phyloP scores from a whole-genome alignment of 768 basidiomycete genomes.

The Naganishia friedmannii region DNA sequence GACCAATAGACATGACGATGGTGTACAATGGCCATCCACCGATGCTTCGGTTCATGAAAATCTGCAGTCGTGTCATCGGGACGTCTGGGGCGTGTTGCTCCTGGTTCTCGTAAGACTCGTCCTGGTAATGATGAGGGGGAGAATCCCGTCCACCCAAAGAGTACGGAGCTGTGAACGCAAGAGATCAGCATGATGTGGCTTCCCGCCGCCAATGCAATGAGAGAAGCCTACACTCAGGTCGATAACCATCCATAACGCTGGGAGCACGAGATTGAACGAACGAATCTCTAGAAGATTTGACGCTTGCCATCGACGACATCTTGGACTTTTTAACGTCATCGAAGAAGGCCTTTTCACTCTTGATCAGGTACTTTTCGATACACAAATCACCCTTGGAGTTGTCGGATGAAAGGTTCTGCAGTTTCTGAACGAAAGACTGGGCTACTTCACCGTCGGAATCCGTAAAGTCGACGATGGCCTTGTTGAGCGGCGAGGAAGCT shows the following conservation, averaged over 20 bases:
- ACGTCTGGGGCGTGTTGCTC: constrained; percentile 55
- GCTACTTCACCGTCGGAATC: constrained; percentile 90
- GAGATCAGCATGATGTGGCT: constrained; percentile 22
- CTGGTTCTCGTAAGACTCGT: constrained; percentile 51
- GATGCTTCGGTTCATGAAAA: constrained; percentile 74
- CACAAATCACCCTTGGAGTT: constrained; percentile 89
- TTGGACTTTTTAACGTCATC: constrained; percentile 84
- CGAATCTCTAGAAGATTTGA: constrained; percentile 49
- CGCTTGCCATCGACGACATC: constrained; percentile 58
- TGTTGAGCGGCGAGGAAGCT: constrained; percentile 80
- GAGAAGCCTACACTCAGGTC: constrained; percentile 66
- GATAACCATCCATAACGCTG: constrained; percentile 53
- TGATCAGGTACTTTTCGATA: constrained; percentile 83
- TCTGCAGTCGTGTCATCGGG: constrained; percentile 77
- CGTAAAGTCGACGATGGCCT: constrained; percentile 88
- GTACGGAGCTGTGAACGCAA: constrained; percentile 31
- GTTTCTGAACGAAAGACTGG: constrained; percentile 78
- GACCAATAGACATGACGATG: constrained; percentile 79
- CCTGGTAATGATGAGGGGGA: constrained; percentile 29
- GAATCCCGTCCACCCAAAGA: constrained; percentile 46
- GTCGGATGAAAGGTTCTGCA: constrained; percentile 71
- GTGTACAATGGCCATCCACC: constrained; percentile 88
- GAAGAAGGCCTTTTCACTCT: constrained; percentile 92
- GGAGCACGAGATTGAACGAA: constrained; percentile 47
- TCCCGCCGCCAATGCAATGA: background rate